Base-by-base conservation (phyloP, 495 filamentous ascomycete species). In the Ramalina intermedia region DNA sequence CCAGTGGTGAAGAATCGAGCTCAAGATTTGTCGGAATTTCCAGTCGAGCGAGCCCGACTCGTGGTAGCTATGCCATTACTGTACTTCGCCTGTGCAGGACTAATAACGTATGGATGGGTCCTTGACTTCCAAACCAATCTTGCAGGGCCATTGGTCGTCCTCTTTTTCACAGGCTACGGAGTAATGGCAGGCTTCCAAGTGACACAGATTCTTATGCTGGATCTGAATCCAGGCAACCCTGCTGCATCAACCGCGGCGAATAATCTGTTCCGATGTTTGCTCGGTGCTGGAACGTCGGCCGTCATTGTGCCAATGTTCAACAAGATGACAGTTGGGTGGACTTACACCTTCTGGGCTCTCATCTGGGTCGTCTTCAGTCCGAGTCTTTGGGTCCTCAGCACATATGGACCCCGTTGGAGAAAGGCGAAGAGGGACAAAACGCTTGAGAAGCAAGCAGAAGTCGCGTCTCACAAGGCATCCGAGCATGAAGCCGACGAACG, bases 191-290 rank as follows among this genome's bases (percentile, higher is more conserved):
- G 58, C 0, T 62, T 59, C 7, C 64, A 69, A 29, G 50, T 61
- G 13, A 38, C 66, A 12, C 63, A 61, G 51, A 71, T 73, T 0
- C 61, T 86, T 46, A 64, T 84, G 43, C 68, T 84, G 3, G 84
- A 88, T 55, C 64, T 86, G 2, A 79, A 80, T 50, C 76, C 76
- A 0, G 68, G 63, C 0, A 69, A 67, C 16, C 78, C 82, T 0
- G 73, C 75, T 0, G 76, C 82, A 0, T 80, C 80, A 0, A 79
- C 81, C 1, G 83, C 84, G 2, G 78, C 80, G 6, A 84, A 80
- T 50, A 87, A 87, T 54, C 61, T 89, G 6, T 72, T 74, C 1
- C 65, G 84, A 9, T 87, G 81, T 57, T 53, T 82, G 37, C 61
- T 87, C 4, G 82, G 83, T 2, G 83, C 82, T 1, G 82, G 67